Conservation (phyloP, 1,284 basidiomycete species). For the Microbotryum saponariae region DNA sequence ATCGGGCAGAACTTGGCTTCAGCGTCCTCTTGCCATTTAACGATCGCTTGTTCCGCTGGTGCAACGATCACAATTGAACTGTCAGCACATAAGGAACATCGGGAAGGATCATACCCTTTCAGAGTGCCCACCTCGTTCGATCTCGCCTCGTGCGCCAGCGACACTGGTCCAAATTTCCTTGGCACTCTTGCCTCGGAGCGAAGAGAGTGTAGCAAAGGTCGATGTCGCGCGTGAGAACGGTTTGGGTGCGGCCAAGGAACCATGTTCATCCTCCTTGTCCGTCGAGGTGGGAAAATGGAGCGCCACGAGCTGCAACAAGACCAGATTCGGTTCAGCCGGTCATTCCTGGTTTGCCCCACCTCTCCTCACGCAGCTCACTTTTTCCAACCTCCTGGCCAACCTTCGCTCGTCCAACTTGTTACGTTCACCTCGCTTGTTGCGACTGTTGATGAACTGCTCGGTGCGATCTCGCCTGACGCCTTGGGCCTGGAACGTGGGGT, state of each 20-base stretch:
- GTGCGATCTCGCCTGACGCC: slow-evolving; percentile 28
- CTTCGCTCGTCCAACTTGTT: slow-evolving; percentile 27
- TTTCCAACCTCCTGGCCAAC: slow-evolving; percentile 27
- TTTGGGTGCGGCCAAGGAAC: not conserved
- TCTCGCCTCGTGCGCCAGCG: slow-evolving; percentile 13
- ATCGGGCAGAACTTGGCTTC: slow-evolving; percentile 69
- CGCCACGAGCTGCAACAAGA: slow-evolving; percentile 23
- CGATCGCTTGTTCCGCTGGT: slow-evolving; percentile 76
- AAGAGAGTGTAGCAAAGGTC: slow-evolving; percentile 6
- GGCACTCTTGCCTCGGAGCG: slow-evolving; percentile 11
- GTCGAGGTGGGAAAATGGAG: slow-evolving; percentile 22
- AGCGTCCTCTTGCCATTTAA: slow-evolving; percentile 87
- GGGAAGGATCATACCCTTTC: not conserved
- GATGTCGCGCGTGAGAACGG: not conserved
- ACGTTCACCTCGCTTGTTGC: slow-evolving; percentile 12
- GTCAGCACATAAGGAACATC: not conserved
- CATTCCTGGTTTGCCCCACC: not conserved
- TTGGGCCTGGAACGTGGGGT: slow-evolving; percentile 23
- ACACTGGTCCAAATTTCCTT: slow-evolving; percentile 20
- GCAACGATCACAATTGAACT: not conserved
- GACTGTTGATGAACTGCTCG: slow-evolving; percentile 14
- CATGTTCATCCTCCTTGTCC: not conserved
- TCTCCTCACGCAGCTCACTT: slow-evolving; percentile 11
- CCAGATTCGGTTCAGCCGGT: too few species aligned
- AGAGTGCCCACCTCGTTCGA: slow-evolving; percentile 13